Conservation (phyloP, 2,329 filamentous ascomycete genomes). For the Diplodia scrobiculata region DNA sequence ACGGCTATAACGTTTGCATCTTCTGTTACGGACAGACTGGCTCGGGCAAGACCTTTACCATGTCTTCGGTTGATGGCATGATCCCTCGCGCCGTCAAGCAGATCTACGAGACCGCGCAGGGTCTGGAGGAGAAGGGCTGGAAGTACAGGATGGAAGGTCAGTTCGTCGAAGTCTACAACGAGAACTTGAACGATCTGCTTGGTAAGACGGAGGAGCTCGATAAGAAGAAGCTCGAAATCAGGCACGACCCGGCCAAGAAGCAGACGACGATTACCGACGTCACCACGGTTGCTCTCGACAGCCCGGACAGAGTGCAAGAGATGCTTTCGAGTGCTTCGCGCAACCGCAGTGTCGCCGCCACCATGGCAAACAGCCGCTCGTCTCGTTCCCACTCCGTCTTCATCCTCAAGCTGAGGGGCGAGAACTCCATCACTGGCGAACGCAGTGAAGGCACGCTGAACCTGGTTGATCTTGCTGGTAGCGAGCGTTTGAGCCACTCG, state of each 20-base stretch:
- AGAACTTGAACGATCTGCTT: constrained; percentile 89
- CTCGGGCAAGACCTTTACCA: constrained; percentile 94
- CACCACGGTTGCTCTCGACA: constrained; percentile 74
- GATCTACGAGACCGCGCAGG: constrained; percentile 85
- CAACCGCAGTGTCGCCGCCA: constrained; percentile 90
- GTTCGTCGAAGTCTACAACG: constrained; percentile 98
- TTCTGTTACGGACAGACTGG: constrained; percentile 98
- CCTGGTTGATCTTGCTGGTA: constrained; percentile 91
- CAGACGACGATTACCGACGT: constrained; percentile 82
- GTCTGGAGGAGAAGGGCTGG: constrained; percentile 89
- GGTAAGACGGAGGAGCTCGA: constrained; percentile 69
- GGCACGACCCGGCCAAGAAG: constrained; percentile 79
- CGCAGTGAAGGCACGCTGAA: constrained; percentile 91
- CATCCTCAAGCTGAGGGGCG: constrained; percentile 70
- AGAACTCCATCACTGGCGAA: constrained; percentile 75
- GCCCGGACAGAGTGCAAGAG: constrained; percentile 74
- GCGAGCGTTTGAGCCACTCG: constrained; percentile 84
- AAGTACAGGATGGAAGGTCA: constrained; percentile 90
- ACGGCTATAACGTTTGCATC: constrained; percentile 98
- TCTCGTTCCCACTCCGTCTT: constrained; percentile 96
- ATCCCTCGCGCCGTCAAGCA: constrained; percentile 91
- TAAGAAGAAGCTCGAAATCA: constrained; percentile 84
- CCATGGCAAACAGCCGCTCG: constrained; percentile 94
- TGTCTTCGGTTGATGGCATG: constrained; percentile 92
- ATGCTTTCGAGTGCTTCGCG: constrained; percentile 79